Percentiles rank a stretch among this genome's conserved stretches.
phyloP scores from a whole-genome alignment of 2,329 filamentous ascomycete genomes.

The Neopestalotiopsis clavispora region DNA sequence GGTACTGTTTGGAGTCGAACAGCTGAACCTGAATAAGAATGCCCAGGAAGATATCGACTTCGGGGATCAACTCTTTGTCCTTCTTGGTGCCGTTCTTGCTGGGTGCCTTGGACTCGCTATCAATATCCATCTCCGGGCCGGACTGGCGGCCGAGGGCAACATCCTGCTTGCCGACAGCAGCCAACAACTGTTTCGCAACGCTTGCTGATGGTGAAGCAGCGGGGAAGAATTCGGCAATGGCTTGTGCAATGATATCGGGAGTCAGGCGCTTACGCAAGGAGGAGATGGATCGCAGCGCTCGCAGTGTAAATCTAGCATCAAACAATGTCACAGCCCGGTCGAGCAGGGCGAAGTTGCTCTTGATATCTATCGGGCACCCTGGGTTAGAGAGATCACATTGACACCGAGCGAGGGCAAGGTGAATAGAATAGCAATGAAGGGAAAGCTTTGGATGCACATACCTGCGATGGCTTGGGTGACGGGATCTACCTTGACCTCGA shows the following conservation, averaged over 20 bases:
- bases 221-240: conserved; percentile 81
- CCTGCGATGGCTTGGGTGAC: conserved; percentile 64
- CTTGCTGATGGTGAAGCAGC: conserved; percentile 63
- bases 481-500: conserved; percentile 63
- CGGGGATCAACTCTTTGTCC: conserved; percentile 70
- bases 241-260: conserved; percentile 78
- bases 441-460: conserved; percentile 42
- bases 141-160: conserved; percentile 64
- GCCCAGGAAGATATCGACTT: conserved; percentile 87
- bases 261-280: conserved; percentile 91
- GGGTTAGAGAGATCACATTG: neutral
- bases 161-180: conserved; percentile 70
- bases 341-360: conserved; percentile 88
- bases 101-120: conserved; percentile 60
- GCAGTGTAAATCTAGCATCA: conserved; percentile 91
- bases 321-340: conserved; percentile 92
- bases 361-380: conserved; percentile 72
- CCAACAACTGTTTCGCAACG: conserved; percentile 72
- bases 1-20: conserved; percentile 81
- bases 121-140: conserved; percentile 74
- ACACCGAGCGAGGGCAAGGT: neutral
- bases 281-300: conserved; percentile 93
- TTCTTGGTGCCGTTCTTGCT: conserved; percentile 65
- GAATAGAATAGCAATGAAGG: neutral
- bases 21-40: conserved; percentile 88